Conservation (phyloP, 441 rosid genomes). For the Adansonia rubrostipa region DNA sequence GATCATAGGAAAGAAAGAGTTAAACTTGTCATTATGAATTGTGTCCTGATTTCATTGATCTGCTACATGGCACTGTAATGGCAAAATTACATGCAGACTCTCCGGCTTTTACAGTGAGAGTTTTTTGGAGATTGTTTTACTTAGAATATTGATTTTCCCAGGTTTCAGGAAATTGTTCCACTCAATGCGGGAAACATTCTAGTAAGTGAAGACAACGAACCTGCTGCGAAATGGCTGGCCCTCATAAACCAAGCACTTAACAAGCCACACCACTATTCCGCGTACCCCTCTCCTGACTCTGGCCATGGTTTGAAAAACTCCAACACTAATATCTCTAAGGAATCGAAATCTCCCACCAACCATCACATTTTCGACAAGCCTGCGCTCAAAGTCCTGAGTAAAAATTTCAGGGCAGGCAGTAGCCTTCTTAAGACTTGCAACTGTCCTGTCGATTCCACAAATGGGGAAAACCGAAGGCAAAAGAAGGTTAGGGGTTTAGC, state of each 20-base stretch:
- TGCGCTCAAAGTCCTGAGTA: constrained; percentile 70
- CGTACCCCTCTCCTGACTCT: constrained; percentile 40
- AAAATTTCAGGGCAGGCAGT: constrained; percentile 60
- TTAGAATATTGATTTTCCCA: constrained; percentile 29
- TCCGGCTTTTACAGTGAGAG: neutral
- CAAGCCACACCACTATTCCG: constrained; percentile 48
- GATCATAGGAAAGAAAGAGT: neutral
- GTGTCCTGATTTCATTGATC: neutral
- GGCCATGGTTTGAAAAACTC: constrained; percentile 39
- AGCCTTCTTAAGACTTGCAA: constrained; percentile 79
- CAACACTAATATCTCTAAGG: constrained; percentile 42
- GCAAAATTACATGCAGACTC: neutral
- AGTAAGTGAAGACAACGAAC: constrained; percentile 90
- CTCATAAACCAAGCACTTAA: constrained; percentile 81
- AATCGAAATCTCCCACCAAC: constrained; percentile 48
- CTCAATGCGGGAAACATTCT: constrained; percentile 89
- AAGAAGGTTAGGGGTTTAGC: constrained; percentile 50
- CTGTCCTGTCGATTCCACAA: constrained; percentile 49
- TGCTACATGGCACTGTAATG: neutral
- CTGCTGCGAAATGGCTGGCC: constrained; percentile 90
- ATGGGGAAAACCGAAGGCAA: constrained; percentile 42
- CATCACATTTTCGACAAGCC: constrained; percentile 71
- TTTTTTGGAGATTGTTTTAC: constrained; percentile 13
- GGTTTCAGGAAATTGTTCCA: constrained; percentile 97
- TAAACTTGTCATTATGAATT: neutral